Base-by-base conservation (phyloP, 2,329 filamentous ascomycete genomes). In the Rhynchosporium secalis region DNA sequence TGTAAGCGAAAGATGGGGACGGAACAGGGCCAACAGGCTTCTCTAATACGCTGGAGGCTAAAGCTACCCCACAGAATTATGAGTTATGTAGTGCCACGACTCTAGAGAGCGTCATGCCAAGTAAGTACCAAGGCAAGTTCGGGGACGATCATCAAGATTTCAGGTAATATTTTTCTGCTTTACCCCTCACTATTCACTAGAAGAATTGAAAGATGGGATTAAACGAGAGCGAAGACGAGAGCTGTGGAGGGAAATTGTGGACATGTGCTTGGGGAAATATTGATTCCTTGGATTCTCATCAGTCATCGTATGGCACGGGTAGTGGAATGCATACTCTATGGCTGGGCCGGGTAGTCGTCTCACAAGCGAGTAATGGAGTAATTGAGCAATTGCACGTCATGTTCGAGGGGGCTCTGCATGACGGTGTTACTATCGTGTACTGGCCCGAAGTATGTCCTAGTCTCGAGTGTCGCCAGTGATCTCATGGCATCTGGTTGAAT, bases 371-470 rank as follows among this genome's bases (percentile, higher is more conserved):
- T 6, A 46, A 46, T 20, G 7, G 26, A 29, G 28, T 31, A 20
- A 31, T 20, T 51, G 7, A 20, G 33, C 26, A 4, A 13, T 3
- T 36, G 15, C 31, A 52, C 48, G 48, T 52, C 48, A 52, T 52
- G 9, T 1, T 36, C 3, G 15, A 40, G 4, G 29, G 48, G 31
- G 15, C 20, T 33, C 12, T n/a, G 6, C 20, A 38, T 52, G 48
- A 36, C 48, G 31, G 31, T 52, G 48, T 38, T 52, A 52, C 48
- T 38, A n/a, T 20, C 33, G 15, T n/a, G 13, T 5, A 26, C 15
- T n/a, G 48, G 15, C 13, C 48, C 48, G 48, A 38, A 52, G 48
- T 38, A 38, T 33, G 48, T 38, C 48, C 48, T 52, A 52, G 48
- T 52, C 31, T 52, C 7, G 6, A n/a, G 48, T 38, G 36, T 38